Base-by-base conservation (phyloP, 495 filamentous ascomycete genomes). In the Penicillium cinerascens region DNA sequence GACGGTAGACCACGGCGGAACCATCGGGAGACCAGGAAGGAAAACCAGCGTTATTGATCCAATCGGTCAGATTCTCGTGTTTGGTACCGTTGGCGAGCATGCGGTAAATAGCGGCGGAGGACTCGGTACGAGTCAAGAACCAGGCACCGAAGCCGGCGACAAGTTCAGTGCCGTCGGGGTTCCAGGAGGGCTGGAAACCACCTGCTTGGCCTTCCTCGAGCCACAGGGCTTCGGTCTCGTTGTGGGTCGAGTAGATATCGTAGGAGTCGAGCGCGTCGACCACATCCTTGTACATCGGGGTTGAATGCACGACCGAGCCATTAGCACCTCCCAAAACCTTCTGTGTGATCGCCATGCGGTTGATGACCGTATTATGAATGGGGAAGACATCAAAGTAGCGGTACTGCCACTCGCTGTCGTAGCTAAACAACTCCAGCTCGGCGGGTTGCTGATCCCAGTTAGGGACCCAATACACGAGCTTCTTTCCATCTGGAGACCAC, bases 401-500 rank as follows among this genome's bases (percentile, higher is more conserved):
- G 25, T 58, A 58, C 11, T 44, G 49, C 55, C 55, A 58, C 4
- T 58, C 55, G 10, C 39, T 21, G 23, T 58, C 45, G 16, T 37
- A 58, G 36, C 37, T 53, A n/a, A 58, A 1, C 7, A 29, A 10
- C 26, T 29, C 26, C 26, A 59, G 56, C 25, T 51, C 42, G 6
- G 7, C 20, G 20, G 42, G 16, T 16, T 44, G 42, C 21, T 44
- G 42, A 15, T 35, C 37, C 47, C 36, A 42, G 23, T 39, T 26
- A 0, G 35, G 33, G 3, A 40, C 44, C 6, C 45, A 25, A 2
- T 59, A 47, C 20, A 45, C 53, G 25, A 60, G 42, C 42, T 49
- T 51, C 11, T 54, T 26, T 35, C 58, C 59, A 42, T 67, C 60
- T 0, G 66, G 46, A 3, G 68, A 68, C 58, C 55, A 69, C 0